Base-by-base conservation (phyloP, 345 rosid species). In the Viola odorata region DNA sequence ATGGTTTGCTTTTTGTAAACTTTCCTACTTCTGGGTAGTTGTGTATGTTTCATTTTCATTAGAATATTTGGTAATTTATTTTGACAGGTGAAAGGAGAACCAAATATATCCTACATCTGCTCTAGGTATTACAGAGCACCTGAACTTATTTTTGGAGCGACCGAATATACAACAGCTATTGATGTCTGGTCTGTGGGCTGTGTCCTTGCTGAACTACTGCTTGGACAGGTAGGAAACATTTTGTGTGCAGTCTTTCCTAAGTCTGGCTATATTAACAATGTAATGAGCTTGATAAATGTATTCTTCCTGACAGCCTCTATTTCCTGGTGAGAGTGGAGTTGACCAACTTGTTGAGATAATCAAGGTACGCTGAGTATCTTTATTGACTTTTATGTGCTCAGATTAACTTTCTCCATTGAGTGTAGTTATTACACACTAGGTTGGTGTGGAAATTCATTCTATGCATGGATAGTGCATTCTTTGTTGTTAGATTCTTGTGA, bases 171-270 rank as follows among this genome's bases (percentile, higher is more conserved):
- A 4, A 74, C 90, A 40, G 97, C 97, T 44, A 90, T 92, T 67
- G 99, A 92, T 70, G 85, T 92, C 71, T 92, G 99, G 99, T 92
- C 98, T 75, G 95, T 88, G 17, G 98, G 98, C 53, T 92, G 97
- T 74, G 97, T 92, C 61, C 81, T 92, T 66, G 91, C 97, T 49
- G 98, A 92, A 70, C 77, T 92, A 57, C 75, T 92, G 63, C 91
- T 89, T 73, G 98, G 98, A 77, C 92, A 87, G 87, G 98, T 92
- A 59, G 49, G 60, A 36, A 64, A 7, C 58, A 59, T 53, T 38
- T 7, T 45, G 38, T 49, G 12, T 12, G 5, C 16, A 63, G 54
- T 45, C 38, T 58, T 58, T 51, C 52, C 60, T 42, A 47, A 10
- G 44, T 65, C 50, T 10, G 9, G 4, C 12, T 17, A 16, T 40